Base-by-base conservation (phyloP, 2,329 filamentous ascomycete species). In the Xylaria sp. region DNA sequence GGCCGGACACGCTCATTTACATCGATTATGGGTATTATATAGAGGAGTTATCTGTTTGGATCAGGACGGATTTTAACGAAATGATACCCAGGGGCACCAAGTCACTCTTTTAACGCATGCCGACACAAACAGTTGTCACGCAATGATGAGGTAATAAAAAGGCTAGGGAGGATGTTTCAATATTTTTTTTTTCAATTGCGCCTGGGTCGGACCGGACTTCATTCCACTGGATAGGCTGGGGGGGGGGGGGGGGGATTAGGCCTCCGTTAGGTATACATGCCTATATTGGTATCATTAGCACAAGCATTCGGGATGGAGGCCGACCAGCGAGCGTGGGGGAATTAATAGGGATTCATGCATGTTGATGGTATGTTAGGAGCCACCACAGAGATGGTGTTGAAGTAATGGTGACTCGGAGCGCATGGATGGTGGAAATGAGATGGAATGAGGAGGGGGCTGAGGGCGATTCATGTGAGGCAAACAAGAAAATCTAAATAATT, bases 81-180 rank as follows among this genome's bases (percentile, higher is more conserved):
- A 64, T 63, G 62, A 67, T 67, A 67, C 65, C 65, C 63, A 43
- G 57, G 40, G 49, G 56, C 33, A 51, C n/a, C 37, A 61, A 23
- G 37, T 58, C 65, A 57, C 53, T 67, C 65, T 51, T 65, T 67
- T 35, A 13, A 35, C 13, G 31, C 31, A 25, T 25, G 54, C 35
- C 17, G 47, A 25, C 27, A 11, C 15, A 9, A 23, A 19, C 9
- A 35, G 41, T 7, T 21, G 19, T 33, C 27, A 43, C n/a, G 10
- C 52, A 17, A 44, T 27, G 52, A 46, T 35, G 23, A 44, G 15
- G 27, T 43, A 37, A 58, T 58, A 31, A 55, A 51, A 25, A 17
- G 6, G 23, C 5, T 13, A 49, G 29, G n/a, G 25, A 23, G 35
- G 13, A 43, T 21, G 41, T 2, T 40, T 44, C n/a, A n/a, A n/a